Conservation (phyloP, 208 protist genomes). For the Blechomonas ayalai region DNA sequence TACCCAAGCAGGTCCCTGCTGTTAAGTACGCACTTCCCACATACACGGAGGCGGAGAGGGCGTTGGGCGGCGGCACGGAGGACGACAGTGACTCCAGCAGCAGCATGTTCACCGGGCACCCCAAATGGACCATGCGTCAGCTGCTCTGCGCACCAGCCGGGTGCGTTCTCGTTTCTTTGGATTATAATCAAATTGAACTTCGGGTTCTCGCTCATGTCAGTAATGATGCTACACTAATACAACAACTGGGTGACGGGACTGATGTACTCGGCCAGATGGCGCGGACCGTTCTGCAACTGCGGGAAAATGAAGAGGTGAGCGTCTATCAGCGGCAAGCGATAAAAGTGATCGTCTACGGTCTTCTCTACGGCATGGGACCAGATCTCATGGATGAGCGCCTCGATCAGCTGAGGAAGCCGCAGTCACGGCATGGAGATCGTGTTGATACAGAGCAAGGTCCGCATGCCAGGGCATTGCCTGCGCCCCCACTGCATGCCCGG, state of each 20-base stretch:
- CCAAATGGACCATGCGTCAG: conserved; percentile 51
- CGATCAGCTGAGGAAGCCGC: conserved; percentile 2
- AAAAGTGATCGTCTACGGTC: conserved; percentile 86
- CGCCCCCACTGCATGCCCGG: conserved; percentile 7
- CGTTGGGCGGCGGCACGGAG: neutral
- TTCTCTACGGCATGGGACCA: conserved; percentile 85
- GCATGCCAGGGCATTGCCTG: neutral
- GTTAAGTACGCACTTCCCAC: conserved; percentile 6
- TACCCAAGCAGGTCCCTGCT: conserved; percentile 31
- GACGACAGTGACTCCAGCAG: no score
- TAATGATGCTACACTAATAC: conserved; percentile 39
- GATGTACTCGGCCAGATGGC: conserved; percentile 54
- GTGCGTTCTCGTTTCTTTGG: conserved; percentile 65
- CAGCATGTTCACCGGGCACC: conserved; percentile 14
- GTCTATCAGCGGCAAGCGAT: conserved; percentile 36
- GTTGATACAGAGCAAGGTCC: neutral
- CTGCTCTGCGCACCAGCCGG: conserved; percentile 54
- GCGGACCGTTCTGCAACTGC: conserved; percentile 22
- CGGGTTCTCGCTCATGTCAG: conserved; percentile 74
- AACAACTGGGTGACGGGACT: conserved; percentile 22
- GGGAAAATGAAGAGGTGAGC: conserved; percentile 12
- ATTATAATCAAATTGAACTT: conserved; percentile 83
- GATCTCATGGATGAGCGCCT: conserved; percentile 47
- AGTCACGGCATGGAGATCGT: neutral
- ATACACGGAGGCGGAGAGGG: neutral